Evolutionary conservation across 2,329 filamentous ascomycete genomes (phyloP).

Genomic region (Epichloe bromicola): DNA sequence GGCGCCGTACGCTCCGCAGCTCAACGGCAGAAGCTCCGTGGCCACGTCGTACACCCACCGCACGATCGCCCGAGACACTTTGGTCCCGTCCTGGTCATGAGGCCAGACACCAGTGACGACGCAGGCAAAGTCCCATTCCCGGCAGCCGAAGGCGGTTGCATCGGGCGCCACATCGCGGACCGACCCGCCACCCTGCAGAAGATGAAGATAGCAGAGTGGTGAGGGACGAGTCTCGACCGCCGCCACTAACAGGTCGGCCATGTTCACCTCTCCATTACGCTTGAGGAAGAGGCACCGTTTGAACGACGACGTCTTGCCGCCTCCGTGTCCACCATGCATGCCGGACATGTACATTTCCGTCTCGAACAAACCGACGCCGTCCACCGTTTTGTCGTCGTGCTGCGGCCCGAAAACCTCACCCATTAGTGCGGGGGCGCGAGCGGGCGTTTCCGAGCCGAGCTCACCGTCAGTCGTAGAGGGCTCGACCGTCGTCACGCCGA

Average conservation of each 20-base stretch:
- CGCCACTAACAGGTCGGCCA: conserved; percentile 25
- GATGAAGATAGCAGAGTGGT: conserved; percentile 45
- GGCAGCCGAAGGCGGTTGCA: conserved; percentile 47
- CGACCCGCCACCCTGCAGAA: conserved; percentile 46
- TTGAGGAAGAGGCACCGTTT: conserved; percentile 51
- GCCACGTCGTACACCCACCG: conserved; percentile 45
- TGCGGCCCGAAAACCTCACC: conserved; percentile 20
- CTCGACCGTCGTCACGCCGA: not conserved
- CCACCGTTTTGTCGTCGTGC: conserved; percentile 21
- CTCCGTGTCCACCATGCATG: conserved; percentile 44
- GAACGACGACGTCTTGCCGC: conserved; percentile 48
- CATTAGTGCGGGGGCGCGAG: not conserved
- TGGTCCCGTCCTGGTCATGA: conserved; percentile 35
- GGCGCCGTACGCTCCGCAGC: conserved; percentile 41
- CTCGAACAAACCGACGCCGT: conserved; percentile 40
- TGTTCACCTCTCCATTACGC: conserved; percentile 21
- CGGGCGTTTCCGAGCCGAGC: not conserved
- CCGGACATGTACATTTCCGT: conserved; percentile 46
- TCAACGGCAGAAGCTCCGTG: conserved; percentile 32
- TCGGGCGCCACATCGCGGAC: conserved; percentile 29
- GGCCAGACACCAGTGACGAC: conserved; percentile 50
- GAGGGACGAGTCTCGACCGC: conserved; percentile 37
- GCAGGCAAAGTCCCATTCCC: conserved; percentile 52
- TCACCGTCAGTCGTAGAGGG: not conserved
- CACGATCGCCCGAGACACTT: conserved; percentile 23